Evolutionary conservation across 1,284 basidiomycete species (phyloP).

Genomic region (Naganishia liquefaciens): DNA sequence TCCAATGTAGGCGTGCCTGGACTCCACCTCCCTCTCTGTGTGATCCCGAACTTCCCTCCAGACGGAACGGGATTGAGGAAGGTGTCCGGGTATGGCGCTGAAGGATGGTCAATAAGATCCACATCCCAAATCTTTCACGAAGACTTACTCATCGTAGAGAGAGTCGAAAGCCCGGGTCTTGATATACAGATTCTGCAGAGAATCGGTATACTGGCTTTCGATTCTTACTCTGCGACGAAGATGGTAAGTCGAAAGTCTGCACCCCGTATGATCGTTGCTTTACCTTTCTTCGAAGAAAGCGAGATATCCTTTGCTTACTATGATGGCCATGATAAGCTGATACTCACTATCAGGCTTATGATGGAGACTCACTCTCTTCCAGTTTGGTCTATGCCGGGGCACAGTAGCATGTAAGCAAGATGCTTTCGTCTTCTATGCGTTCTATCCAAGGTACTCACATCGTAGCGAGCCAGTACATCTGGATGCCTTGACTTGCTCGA

Average conservation of each 20-base stretch:
- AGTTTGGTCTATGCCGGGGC: constrained; percentile 9
- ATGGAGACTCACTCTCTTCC: constrained; percentile 19
- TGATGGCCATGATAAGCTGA: neutral
- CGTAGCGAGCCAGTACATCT: constrained; percentile 26
- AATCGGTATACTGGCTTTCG: constrained; percentile 76
- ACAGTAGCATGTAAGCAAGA: neutral
- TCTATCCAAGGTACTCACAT: constrained; percentile 10
- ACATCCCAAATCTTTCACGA: neutral
- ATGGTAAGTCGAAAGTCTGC: constrained; percentile 9
- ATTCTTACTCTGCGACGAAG: constrained; percentile 65
- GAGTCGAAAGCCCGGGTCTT: constrained; percentile 67
- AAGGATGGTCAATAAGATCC: neutral
- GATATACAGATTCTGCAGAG: constrained; percentile 67
- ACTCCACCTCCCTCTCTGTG: constrained; percentile 78
- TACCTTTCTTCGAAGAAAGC: constrained; percentile 80
- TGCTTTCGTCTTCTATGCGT: neutral
- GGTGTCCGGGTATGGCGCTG: constrained; percentile 54
- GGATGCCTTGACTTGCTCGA: constrained; percentile 13
- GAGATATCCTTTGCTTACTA: constrained; percentile 34
- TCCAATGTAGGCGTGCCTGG: constrained; percentile 70
- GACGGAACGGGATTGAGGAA: constrained; percentile 63
- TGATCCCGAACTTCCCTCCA: constrained; percentile 83
- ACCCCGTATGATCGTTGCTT: constrained; percentile 41
- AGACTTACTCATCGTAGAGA: constrained; percentile 49
- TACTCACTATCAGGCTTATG: neutral